Evolutionary conservation across 257 asterid genomes (phyloP).

Genomic region (Lycium ferocissimum): DNA sequence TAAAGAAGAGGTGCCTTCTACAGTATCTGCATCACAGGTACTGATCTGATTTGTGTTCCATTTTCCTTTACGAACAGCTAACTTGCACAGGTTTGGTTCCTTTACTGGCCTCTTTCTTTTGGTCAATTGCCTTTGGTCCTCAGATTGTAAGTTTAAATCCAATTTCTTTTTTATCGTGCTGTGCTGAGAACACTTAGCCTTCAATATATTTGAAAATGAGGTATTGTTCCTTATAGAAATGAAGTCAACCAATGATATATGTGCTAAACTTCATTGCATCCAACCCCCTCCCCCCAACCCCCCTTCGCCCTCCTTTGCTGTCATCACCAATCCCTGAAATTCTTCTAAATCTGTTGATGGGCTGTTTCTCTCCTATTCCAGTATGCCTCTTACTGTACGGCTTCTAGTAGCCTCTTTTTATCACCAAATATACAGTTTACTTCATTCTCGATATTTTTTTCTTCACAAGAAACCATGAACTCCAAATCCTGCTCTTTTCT

Average conservation of each 20-base stretch:
- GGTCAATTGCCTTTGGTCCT: neutral
- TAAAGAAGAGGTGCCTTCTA: constrained; percentile 46
- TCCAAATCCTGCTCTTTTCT: neutral
- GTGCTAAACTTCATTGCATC: neutral
- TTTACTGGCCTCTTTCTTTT: constrained; percentile 10
- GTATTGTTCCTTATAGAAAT: constrained; percentile 19
- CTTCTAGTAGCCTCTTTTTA: neutral
- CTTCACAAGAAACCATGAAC: neutral
- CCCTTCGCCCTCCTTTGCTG: neutral
- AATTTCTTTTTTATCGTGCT: neutral
- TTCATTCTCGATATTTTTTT: neutral
- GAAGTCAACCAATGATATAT: constrained; percentile 4
- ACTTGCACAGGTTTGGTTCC: constrained; percentile 2
- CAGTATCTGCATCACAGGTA: constrained; percentile 60
- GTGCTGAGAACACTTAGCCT: neutral
- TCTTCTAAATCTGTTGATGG: neutral
- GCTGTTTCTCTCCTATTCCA: neutral
- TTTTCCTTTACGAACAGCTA: constrained; percentile 21
- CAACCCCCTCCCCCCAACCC: neutral
- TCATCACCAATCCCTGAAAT: neutral
- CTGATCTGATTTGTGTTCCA: constrained; percentile 13
- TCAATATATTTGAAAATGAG: neutral
- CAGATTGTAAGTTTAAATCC: neutral
- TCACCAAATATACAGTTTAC: neutral
- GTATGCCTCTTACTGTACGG: neutral